Percentiles rank a stretch among this genome's conserved stretches.
These are phyloP conservation scores for Cryomyces minteri DNA, from an alignment of 495 filamentous ascomycete species.

Conservation along the genomic window DNA sequence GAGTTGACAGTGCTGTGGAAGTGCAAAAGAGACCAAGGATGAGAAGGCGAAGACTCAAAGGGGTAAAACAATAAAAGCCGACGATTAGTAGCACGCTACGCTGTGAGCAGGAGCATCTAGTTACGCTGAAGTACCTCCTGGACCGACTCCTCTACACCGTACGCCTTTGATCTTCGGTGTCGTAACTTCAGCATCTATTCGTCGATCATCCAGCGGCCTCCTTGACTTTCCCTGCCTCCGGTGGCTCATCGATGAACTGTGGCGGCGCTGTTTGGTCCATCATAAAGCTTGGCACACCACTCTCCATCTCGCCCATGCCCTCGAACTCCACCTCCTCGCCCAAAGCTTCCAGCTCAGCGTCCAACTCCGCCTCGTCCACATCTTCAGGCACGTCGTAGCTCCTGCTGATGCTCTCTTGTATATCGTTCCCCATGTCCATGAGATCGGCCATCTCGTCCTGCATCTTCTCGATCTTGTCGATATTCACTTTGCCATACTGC, in stretches of 20 bases:
- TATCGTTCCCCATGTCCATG: slow-evolving; percentile 96
- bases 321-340: slow-evolving; percentile 73
- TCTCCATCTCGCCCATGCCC: slow-evolving; percentile 33
- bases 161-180: too few species aligned
- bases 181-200: too few species aligned
- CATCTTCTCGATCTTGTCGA: slow-evolving; percentile 93
- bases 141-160: too few species aligned
- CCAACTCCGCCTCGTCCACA: slow-evolving; percentile 92
- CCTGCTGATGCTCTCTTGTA: slow-evolving; percentile 84
- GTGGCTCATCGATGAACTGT: slow-evolving; percentile 57
- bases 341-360: slow-evolving; percentile 89
- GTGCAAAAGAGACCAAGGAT: too few species aligned
- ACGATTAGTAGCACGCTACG: too few species aligned
- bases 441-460: slow-evolving; percentile 99
- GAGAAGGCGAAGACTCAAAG: too few species aligned
- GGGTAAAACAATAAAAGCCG: too few species aligned
- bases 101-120: too few species aligned
- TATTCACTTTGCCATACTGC: slow-evolving; percentile 92
- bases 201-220: slow-evolving; percentile 44
- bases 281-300: slow-evolving; percentile 64
- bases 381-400: slow-evolving; percentile 95
- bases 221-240: slow-evolving; percentile 53
- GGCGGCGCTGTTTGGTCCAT: slow-evolving; percentile 63
- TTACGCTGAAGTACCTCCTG: too few species aligned
- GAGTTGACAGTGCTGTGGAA: too few species aligned